Evolutionary conservation across 139 green algal species (phyloP), one percentile per base, ranked within the genome.

Genomic region (Zygnema circumcarinatum): DNA sequence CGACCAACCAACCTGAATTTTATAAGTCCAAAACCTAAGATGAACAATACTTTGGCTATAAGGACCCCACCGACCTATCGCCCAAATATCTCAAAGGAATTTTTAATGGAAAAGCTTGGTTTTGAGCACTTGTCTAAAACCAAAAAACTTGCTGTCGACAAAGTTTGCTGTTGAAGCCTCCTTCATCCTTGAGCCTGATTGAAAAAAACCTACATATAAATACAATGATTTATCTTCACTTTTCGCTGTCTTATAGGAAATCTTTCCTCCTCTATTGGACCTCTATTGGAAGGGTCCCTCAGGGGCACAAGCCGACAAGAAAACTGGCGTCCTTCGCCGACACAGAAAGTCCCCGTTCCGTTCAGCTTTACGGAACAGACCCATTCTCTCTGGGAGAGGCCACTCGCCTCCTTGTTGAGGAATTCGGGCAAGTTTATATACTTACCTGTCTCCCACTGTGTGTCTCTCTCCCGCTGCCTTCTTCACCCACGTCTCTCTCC

Each of bases 321-420:
- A 78, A 78, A 33, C 75, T 83, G 7, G 75, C 75, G 21, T 53
- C 36, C 20, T 83, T 83, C 7, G 75, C 3, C 3, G 32, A 33
- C 36, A 62, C 20, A 20, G 75, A 83, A 25, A 53, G 75, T 16
- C 20, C 32, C n/a, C 75, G 75, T 21, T 83, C 75, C 75, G 7
- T 83, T 53, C 75, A 83, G 32, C 7, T 83, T 16, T 83, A 83
- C 32, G 75, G 36, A 2, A 83, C 75, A 36, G 75, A 83, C 3
- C 3, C 31, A 47, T n/a, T 25, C n/a, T 53, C 38, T 22, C 75
- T 83, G 20, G n/a, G 39, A 22, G 75, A 83, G 7, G 75, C 75
- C 32, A 83, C 75, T 7, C 20, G 75, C 21, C 33, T 85, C 32
- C 40, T 85, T 33, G 38, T 85, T 56, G 31, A 52, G 38, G 31